Percentiles rank a stretch among this genome's conserved stretches.
These are phyloP conservation scores for Graphium sp. DNA, from an alignment of 2,329 filamentous ascomycete species.

Conservation along the genomic window DNA sequence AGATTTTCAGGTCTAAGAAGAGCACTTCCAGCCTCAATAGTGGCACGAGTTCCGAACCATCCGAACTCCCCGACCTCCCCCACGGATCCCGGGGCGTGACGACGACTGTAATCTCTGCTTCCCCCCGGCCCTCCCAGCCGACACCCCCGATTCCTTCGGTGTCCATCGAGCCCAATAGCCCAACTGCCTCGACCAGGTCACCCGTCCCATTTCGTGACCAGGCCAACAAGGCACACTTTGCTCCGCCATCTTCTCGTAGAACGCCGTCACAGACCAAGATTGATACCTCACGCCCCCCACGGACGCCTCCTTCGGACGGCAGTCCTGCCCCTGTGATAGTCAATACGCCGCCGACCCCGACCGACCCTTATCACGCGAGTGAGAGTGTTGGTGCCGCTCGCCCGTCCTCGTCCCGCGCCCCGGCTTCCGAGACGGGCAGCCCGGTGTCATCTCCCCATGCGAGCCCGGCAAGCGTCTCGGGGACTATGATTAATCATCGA, in stretches of 20 bases:
- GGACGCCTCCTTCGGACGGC: constrained; percentile 29
- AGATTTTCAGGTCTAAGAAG: constrained; percentile 49
- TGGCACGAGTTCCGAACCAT: constrained; percentile 19
- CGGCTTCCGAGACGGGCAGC: constrained; percentile 9
- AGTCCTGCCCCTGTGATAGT: constrained; percentile 36
- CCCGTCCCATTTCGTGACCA: constrained; percentile 3
- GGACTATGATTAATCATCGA: constrained; percentile 1
- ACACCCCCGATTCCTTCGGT: neutral
- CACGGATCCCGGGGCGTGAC: no score
- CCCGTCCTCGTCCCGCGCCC: constrained; percentile 8
- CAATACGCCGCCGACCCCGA: constrained; percentile 50
- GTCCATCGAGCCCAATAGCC: neutral
- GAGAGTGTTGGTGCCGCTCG: constrained; percentile 3
- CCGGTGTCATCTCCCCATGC: no score
- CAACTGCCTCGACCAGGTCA: neutral
- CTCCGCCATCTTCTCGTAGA: neutral
- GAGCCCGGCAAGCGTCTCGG: constrained; percentile 3
- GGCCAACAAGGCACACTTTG: no score
- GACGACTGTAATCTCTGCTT: neutral
- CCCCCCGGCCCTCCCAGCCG: neutral
- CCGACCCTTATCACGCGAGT: constrained; percentile 17
- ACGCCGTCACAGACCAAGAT: constrained; percentile 9
- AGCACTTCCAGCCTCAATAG: constrained; percentile 14
- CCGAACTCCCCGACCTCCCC: no score
- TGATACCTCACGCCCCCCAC: constrained; percentile 17